phyloP scores from a whole-genome alignment of 352 stramenopile species.

The Globisporangium okanoganense region DNA sequence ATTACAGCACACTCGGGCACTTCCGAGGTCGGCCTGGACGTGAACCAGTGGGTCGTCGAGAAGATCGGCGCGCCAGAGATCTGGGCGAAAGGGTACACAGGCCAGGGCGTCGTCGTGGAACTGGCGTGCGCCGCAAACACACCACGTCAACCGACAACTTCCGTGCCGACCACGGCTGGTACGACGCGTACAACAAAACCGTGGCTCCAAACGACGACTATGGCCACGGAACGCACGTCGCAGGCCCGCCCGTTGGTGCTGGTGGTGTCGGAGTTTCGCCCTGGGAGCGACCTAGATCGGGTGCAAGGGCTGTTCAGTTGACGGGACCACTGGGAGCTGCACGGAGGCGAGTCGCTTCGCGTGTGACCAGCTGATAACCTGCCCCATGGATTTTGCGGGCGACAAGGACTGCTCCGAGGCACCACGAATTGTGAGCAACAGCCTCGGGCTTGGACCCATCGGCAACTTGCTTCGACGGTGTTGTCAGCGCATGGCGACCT shows the following conservation, averaged over 20 bases:
- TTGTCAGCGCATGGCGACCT: neutral
- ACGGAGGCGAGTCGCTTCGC: neutral
- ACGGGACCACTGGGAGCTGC: too few species aligned
- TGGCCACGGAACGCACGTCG: neutral
- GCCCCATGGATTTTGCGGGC: neutral
- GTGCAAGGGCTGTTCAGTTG: neutral
- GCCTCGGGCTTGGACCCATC: neutral
- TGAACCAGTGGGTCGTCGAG: conserved; percentile 2
- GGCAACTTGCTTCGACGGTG: neutral
- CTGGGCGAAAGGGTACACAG: neutral
- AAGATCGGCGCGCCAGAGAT: neutral
- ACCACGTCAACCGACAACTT: neutral
- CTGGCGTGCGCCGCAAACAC: neutral
- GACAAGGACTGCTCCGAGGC: conserved; percentile 12
- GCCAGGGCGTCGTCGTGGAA: neutral
- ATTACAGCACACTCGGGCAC: too few species aligned
- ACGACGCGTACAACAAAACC: neutral
- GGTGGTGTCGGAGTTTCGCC: neutral
- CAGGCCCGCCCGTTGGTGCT: neutral
- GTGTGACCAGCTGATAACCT: neutral
- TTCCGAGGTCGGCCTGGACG: too few species aligned
- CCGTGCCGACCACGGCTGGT: neutral
- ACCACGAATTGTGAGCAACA: conserved; percentile 3
- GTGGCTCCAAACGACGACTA: neutral
- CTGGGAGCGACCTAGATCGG: neutral